Base-by-base conservation (phyloP, 176 grass and related monocot genomes). In the Urochloa ruziziensis region DNA sequence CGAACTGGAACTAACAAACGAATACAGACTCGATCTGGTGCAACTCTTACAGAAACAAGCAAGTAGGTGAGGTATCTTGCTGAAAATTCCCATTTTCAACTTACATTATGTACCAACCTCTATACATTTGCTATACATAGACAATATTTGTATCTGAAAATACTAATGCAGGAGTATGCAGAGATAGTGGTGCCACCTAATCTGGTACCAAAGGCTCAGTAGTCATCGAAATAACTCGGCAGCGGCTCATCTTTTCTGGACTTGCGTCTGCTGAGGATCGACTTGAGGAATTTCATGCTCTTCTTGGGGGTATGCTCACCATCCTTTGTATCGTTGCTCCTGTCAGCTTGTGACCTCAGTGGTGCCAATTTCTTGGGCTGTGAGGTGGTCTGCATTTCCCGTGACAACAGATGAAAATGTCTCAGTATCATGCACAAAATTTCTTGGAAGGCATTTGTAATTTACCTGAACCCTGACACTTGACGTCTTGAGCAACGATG, bases 211-310 rank as follows among this genome's bases (percentile, higher is more conserved):
- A 46, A 7, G 29, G 46, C 23, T 96, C 88, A 89, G 49, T 91
- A 97, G n/a, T 91, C 91, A 17, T 97, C 91, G 32, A 90, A 86
- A 79, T 97, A 97, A 84, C 34, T 81, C 4, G 85, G 82, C 77
- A 90, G 43, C 3, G 54, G 84, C 30, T 91, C 93, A 59, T 96
- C 96, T 90, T 99, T 99, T 84, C 81, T 92, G n/a, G 96, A 99
- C 51, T 92, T 99, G 68, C 87, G 93, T 80, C 96, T 95, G 80
- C 89, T 94, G 51, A 99, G 93, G 73, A 99, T 83, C 1, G 93
- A 67, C 80, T 94, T 96, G 21, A 99, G 91, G 46, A 96, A 92
- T 59, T 92, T 99, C 67, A 83, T 96, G 87, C 87, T 73, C 54
- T 99, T 99, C 79, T 91, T 96, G 0, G 80, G 87, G 53, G 80